Conservation (phyloP, 179 eudicot species). For the Spinacia oleracea region DNA sequence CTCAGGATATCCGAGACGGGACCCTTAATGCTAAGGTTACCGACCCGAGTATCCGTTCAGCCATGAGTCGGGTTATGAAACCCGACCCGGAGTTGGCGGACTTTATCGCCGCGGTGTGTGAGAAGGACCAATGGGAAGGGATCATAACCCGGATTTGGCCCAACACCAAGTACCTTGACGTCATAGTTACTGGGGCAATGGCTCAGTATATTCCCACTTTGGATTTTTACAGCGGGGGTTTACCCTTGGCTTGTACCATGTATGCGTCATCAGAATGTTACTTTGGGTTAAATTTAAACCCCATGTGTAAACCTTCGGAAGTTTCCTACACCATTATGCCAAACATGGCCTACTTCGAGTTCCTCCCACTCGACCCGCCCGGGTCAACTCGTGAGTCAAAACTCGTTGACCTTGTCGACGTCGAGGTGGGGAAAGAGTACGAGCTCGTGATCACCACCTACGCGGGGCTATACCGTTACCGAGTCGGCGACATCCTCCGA, state of each 20-base stretch:
- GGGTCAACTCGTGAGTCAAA: conserved; percentile 27
- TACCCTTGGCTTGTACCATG: conserved; percentile 67
- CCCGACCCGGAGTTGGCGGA: conserved; percentile 49
- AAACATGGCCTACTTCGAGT: conserved; percentile 85
- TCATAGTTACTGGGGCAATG: conserved; percentile 78
- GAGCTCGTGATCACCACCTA: conserved; percentile 78
- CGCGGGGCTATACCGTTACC: conserved; percentile 61
- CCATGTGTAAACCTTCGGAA: conserved; percentile 59
- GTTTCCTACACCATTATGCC: conserved; percentile 83
- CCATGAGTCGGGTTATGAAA: conserved; percentile 34
- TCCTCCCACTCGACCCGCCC: conserved; percentile 52
- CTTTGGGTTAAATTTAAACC: conserved; percentile 70
- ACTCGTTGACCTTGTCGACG: conserved; percentile 63
- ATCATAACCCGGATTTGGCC: conserved; percentile 75
- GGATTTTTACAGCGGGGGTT: conserved; percentile 59
- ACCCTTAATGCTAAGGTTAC: conserved; percentile 35
- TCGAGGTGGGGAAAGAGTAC: conserved; percentile 67
- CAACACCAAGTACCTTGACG: conserved; percentile 64
- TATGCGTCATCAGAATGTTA: conserved; percentile 78
- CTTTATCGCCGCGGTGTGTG: conserved; percentile 33
- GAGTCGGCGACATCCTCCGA: conserved; percentile 73
- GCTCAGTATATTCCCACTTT: conserved; percentile 69
- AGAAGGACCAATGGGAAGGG: conserved; percentile 54
- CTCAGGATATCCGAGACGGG: conserved; percentile 48
- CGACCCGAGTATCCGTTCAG: conserved; percentile 33